Evolutionary conservation across 2,329 filamentous ascomycete species (phyloP), one percentile per base, ranked within the genome.

Genomic region (Alternaria viburni): DNA sequence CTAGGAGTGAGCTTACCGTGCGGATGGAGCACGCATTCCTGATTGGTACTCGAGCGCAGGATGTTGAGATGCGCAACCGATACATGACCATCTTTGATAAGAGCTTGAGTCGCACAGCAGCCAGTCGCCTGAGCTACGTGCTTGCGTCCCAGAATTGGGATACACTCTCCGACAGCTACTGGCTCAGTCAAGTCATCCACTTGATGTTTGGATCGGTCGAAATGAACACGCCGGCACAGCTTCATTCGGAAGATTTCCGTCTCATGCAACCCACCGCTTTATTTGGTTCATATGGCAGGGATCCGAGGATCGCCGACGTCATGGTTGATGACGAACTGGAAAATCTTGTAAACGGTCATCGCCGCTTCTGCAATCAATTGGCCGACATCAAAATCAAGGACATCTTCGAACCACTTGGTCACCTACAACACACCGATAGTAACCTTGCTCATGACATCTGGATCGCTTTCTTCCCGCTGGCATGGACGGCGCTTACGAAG

Each of bases 1-100:
- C 94, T 1, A 88, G 94, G 30, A 97, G 95, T 0, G 96, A 99
- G 80, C 86, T 99, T 57, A 98, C 96, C 0, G 96, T 99, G 10
- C 89, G 96, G 5, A 91, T 99, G 87, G 96, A 99, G 82, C 95
- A 98, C 80, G 96, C 96, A 6, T 99, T 99, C 86, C 86, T 99
- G 67, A 96, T 99, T 54, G 96, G 96, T 26, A 96, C 95, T 0
- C 85, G 96, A 72, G 95, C 95, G 3, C 90, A 94, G 70, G 95
- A 99, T 77, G 92, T 98, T 12, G 92, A 97, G 61, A 97, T 98
- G 93, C 91, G 96, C 47, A 97, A 97, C 74, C 90, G 95, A 13
- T 99, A 99, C 83, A 93, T 99, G 89, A 88, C 88, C 19, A 97
- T 99, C 67, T 97, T 99, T 71, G 95, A 98, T 80, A 92, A 91